These are phyloP conservation scores for Babesia microti DNA, from an alignment of 169 alveolate species.

Conservation along the genomic window DNA sequence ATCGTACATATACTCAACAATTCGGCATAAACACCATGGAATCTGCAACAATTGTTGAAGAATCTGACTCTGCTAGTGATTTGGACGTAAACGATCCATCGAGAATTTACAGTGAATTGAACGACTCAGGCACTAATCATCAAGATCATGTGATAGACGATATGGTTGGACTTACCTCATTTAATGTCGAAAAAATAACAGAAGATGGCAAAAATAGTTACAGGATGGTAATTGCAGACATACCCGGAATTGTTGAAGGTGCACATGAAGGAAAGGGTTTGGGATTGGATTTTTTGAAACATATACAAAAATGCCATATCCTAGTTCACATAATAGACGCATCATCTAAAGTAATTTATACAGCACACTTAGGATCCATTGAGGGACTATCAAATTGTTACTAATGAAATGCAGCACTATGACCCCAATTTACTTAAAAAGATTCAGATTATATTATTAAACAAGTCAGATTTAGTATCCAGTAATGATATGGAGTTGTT, in stretches of 20 bases:
- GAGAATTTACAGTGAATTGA: background rate
- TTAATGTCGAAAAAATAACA: background rate
- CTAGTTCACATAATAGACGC: slow-evolving; percentile 51
- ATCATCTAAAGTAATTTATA: slow-evolving; percentile 7
- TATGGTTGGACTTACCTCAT: background rate
- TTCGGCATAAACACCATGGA: background rate
- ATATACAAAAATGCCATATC: slow-evolving; percentile 73
- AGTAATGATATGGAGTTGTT: slow-evolving; percentile 1
- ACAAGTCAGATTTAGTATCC: slow-evolving; percentile 31
- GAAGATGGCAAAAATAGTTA: background rate
- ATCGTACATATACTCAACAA: background rate
- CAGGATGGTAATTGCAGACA: slow-evolving; percentile 68
- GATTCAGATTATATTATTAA: slow-evolving; percentile 16
- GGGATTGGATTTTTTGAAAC: slow-evolving; percentile 76
- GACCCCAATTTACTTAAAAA: slow-evolving; percentile 10
- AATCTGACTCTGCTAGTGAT: too few relatives aligned
- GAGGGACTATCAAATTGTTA: slow-evolving; percentile 31
- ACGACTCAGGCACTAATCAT: background rate
- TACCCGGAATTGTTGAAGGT: slow-evolving; percentile 84
- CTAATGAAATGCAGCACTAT: slow-evolving; percentile 16
- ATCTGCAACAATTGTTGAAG: too few relatives aligned
- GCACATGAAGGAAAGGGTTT: slow-evolving; percentile 75
- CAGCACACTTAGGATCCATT: slow-evolving; percentile 27
- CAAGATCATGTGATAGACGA: background rate
- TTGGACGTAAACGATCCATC: too few relatives aligned